phyloP scores from a whole-genome alignment of 2,329 filamentous ascomycete species.

The Fusarium nelsonii region DNA sequence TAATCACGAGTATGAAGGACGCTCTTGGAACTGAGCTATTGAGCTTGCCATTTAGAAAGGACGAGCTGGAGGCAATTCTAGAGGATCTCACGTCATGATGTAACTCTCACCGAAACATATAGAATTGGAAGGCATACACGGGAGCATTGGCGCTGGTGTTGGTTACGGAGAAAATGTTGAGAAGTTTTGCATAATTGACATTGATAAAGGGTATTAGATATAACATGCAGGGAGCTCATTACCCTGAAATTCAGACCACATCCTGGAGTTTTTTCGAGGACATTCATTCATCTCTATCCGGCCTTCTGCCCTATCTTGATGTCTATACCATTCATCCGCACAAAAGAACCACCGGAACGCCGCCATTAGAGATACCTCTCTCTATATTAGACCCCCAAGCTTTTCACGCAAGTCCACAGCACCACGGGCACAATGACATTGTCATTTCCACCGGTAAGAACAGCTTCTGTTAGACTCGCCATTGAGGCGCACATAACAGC shows the following conservation, averaged over 20 bases:
- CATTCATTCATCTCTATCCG: slow-evolving; percentile 43
- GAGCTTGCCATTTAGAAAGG: slow-evolving; percentile 85
- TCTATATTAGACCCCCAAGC: slow-evolving; percentile 67
- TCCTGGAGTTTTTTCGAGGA: slow-evolving; percentile 34
- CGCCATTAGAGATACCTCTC: slow-evolving; percentile 16
- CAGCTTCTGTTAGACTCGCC: slow-evolving; percentile 93
- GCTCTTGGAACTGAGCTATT: slow-evolving; percentile 85
- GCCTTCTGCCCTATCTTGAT: slow-evolving; percentile 16
- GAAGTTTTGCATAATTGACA: slow-evolving; percentile 14
- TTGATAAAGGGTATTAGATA: slow-evolving; percentile 37
- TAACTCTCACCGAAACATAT: slow-evolving; percentile 14
- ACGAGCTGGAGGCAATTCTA: slow-evolving; percentile 89
- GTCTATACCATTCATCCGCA: slow-evolving; percentile 17
- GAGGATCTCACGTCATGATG: slow-evolving; percentile 71
- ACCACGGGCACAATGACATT: slow-evolving; percentile 97
- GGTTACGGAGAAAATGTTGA: slow-evolving; percentile 10
- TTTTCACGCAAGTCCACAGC: slow-evolving; percentile 91
- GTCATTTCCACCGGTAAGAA: slow-evolving; percentile 96
- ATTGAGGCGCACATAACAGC: slow-evolving; percentile 78
- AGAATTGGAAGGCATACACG: slow-evolving; percentile 14
- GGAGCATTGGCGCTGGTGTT: slow-evolving; percentile 26
- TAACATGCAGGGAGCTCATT: slow-evolving; percentile 1
- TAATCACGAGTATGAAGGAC: slow-evolving; percentile 92
- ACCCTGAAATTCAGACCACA: slow-evolving; percentile 7
- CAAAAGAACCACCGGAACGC: slow-evolving; percentile 28